Base-by-base conservation (phyloP, 1,139 yeast species). In the Candida gigantensis region DNA sequence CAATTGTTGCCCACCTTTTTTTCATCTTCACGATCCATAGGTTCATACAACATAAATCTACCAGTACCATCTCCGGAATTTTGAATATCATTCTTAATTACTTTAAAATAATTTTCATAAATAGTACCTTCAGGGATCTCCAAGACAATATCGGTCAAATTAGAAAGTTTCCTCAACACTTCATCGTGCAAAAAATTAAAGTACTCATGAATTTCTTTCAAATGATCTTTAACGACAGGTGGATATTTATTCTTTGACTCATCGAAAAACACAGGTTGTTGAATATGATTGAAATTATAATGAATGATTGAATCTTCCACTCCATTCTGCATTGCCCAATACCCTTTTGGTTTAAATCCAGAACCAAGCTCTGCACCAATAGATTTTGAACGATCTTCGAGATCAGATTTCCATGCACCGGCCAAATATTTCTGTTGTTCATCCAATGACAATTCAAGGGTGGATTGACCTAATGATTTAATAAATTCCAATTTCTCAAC, bases 371-470 rank as follows among this genome's bases (percentile, higher is more conserved):
- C 65, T 26, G 57, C 65, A 5, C 65, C 60, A 13, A 54, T 33
- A 2, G 65, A 57, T 14, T 55, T 58, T 5, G 56, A 26, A 15
- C 65, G 41, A 33, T 62, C 65, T 44, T 62, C 66, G 5, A 51
- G 41, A 40, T 60, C 65, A 1, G 65, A 52, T 24, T 58, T 57
- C 44, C 49, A 47, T n/a, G 63, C 60, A 3, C 64, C 65, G 3
- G 65, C 63, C 23, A 68, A 50, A 41, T 62, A 67, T 21, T 60
- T 47, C n/a, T 47, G 42, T 46, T 73, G 72, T 24, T 54, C 64
- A 14, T 67, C 72, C 9, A 67, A 65, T 1, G 77, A 69, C n/a
- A 68, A 47, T 18, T 68, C 70, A 29, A 64, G 51, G 6, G 66
- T 49, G 9, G 65, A 53, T 39, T 68, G 72, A 2, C 70, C 66